Evolutionary conservation across 805 yeast genomes (phyloP).

Genomic region (Nematodospora valgi): DNA sequence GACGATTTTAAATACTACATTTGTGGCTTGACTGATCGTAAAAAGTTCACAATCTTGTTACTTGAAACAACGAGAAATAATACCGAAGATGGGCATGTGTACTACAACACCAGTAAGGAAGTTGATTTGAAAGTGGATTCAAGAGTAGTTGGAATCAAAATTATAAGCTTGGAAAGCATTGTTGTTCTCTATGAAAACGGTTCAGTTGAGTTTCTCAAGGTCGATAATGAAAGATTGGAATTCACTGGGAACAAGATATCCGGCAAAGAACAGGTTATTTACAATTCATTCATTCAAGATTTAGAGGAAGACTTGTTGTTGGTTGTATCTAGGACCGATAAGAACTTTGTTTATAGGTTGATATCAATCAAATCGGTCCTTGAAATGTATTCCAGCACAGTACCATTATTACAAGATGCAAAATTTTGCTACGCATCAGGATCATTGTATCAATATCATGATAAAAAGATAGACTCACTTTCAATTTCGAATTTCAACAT

Average conservation of each 20-base stretch:
- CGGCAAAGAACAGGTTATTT: constrained; percentile 3
- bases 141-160: constrained; percentile 16
- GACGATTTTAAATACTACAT: constrained; percentile 22
- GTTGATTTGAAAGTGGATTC: constrained; percentile 8
- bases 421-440: constrained; percentile 24
- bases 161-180: constrained; percentile 24
- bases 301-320: constrained; percentile 4
- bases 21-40: constrained; percentile 40
- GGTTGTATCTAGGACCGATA: constrained; percentile 1
- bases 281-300: constrained; percentile 8
- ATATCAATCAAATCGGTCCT: constrained; percentile 17
- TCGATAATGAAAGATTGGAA: constrained; percentile 11
- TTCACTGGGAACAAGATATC: constrained; percentile 5
- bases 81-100: constrained; percentile 8
- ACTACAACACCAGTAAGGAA: constrained; percentile 6
- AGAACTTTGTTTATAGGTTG: constrained; percentile 20
- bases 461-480: constrained; percentile 17
- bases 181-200: constrained; percentile 18
- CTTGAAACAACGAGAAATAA: constrained; percentile 14
- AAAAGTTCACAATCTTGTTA: constrained; percentile 21
- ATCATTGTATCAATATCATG: constrained; percentile 22
- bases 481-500: constrained; percentile 22
- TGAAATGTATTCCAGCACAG: constrained; percentile 17
- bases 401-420: constrained; percentile 2
- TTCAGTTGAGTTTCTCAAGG: constrained; percentile 10